Evolutionary conservation across 2,329 filamentous ascomycete genomes (phyloP).

Genomic region (Xylariaceae sp.): DNA sequence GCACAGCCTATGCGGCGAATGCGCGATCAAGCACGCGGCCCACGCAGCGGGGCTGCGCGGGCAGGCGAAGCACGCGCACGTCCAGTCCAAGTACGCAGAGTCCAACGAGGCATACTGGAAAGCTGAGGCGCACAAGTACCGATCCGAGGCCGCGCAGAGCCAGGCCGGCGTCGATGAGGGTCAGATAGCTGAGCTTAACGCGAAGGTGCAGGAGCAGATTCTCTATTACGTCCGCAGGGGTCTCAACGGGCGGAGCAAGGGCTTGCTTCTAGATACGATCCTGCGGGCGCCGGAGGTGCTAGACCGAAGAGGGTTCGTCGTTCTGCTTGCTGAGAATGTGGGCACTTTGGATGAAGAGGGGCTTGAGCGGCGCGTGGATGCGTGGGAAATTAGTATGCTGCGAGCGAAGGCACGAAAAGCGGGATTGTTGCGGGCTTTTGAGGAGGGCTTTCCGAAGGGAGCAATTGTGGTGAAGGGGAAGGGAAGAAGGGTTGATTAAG

Average conservation of each 20-base stretch:
- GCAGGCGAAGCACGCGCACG: not conserved
- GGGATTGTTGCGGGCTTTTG: not conserved
- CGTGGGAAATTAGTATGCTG: not conserved
- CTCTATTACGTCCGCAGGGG: slow-evolving; percentile 5
- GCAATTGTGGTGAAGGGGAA: slow-evolving; percentile 4
- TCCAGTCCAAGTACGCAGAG: not conserved
- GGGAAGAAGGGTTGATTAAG: too few species aligned
- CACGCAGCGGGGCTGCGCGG: slow-evolving; percentile 1
- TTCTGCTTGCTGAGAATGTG: slow-evolving; percentile 4
- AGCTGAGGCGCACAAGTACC: not conserved
- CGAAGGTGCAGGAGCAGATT: slow-evolving; percentile 1
- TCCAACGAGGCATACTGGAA: not conserved
- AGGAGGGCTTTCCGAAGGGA: not conserved
- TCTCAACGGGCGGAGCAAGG: not conserved
- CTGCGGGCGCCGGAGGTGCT: slow-evolving; percentile 5
- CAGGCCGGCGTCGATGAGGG: not conserved
- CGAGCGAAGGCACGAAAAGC: slow-evolving; percentile 4
- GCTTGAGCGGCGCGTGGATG: not conserved
- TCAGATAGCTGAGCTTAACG: slow-evolving; percentile 1
- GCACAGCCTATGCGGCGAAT: slow-evolving; percentile 2
- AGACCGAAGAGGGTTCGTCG: slow-evolving; percentile 4
- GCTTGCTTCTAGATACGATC: slow-evolving; percentile 11
- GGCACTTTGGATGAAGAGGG: not conserved
- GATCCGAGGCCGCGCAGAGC: slow-evolving; percentile 1
- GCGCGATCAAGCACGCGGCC: not conserved